phyloP scores from a whole-genome alignment of 495 filamentous ascomycete species.

The Xylaria palmicola region DNA sequence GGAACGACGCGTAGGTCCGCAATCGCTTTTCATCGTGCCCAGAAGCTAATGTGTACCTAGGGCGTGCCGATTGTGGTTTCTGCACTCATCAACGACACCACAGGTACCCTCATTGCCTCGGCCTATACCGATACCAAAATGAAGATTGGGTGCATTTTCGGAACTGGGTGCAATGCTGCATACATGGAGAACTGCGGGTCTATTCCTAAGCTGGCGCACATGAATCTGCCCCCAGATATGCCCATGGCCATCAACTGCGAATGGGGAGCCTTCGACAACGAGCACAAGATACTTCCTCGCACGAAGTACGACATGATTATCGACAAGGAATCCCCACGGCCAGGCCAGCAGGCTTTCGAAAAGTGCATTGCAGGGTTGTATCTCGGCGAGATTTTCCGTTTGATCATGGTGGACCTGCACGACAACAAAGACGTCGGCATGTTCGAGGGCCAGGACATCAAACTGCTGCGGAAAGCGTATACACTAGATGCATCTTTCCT shows the following conservation, averaged over 20 bases:
- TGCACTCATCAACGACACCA: constrained; percentile 96
- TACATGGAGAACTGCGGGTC: constrained; percentile 95
- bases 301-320: constrained; percentile 83
- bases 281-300: constrained; percentile 85
- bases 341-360: constrained; percentile 94
- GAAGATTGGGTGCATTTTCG: constrained; percentile 97
- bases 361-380: constrained; percentile 98
- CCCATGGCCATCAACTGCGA: constrained; percentile 99
- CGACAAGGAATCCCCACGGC: constrained; percentile 89
- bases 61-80: constrained; percentile 90
- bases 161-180: constrained; percentile 96
- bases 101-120: constrained; percentile 97
- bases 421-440: constrained; percentile 73
- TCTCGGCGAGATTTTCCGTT: constrained; percentile 90
- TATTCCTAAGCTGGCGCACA: constrained; percentile 89
- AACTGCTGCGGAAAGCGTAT: constrained; percentile 76
- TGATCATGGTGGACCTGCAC: constrained; percentile 82
- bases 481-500: constrained; percentile 89
- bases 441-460: constrained; percentile 80
- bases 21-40: background rate
- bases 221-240: constrained; percentile 85
- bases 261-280: constrained; percentile 98
- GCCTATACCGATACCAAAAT: constrained; percentile 88
- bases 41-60: constrained; percentile 39
- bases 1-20: constrained; percentile 62